Conservation (phyloP, 2,329 filamentous ascomycete species). For the Penicillium fuscoglaucum region DNA sequence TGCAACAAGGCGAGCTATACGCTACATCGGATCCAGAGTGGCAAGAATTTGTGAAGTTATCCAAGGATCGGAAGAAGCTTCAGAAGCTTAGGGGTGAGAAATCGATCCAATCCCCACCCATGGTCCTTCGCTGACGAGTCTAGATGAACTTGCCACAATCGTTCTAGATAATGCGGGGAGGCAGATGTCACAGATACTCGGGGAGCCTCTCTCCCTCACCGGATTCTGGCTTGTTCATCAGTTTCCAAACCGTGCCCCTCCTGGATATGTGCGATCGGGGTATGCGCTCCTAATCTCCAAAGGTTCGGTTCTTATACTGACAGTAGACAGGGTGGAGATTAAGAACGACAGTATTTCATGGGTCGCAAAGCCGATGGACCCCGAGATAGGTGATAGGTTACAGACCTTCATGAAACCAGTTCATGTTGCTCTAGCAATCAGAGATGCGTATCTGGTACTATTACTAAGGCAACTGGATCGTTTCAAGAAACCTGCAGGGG, state of each 20-base stretch:
- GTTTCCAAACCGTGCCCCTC: slow-evolving; percentile 60
- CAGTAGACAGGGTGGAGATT: slow-evolving; percentile 30
- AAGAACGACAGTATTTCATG: slow-evolving; percentile 28
- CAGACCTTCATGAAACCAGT: slow-evolving; percentile 34
- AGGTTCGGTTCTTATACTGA: slow-evolving; percentile 11
- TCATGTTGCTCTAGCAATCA: slow-evolving; percentile 35
- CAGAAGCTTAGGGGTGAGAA: slow-evolving; percentile 48
- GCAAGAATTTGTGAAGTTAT: slow-evolving; percentile 61
- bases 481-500: slow-evolving; percentile 21
- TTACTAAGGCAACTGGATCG: slow-evolving; percentile 31
- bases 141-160: slow-evolving; percentile 51
- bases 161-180: slow-evolving; percentile 46
- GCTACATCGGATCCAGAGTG: slow-evolving; percentile 59
- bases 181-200: slow-evolving; percentile 48
- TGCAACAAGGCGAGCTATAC: slow-evolving; percentile 35
- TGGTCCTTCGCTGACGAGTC: slow-evolving; percentile 10
- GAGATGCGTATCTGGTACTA: slow-evolving; percentile 36
- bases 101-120: slow-evolving; percentile 6
- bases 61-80: slow-evolving; percentile 53
- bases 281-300: slow-evolving; percentile 39
- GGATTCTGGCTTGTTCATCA: slow-evolving; percentile 63
- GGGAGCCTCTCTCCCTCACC: slow-evolving; percentile 51
- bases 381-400: slow-evolving; percentile 34
- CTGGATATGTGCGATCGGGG: slow-evolving; percentile 61
- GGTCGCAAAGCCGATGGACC: slow-evolving; percentile 29